Base-by-base conservation (phyloP, 148 eudicot genomes). In the Persicaria maculosa region DNA sequence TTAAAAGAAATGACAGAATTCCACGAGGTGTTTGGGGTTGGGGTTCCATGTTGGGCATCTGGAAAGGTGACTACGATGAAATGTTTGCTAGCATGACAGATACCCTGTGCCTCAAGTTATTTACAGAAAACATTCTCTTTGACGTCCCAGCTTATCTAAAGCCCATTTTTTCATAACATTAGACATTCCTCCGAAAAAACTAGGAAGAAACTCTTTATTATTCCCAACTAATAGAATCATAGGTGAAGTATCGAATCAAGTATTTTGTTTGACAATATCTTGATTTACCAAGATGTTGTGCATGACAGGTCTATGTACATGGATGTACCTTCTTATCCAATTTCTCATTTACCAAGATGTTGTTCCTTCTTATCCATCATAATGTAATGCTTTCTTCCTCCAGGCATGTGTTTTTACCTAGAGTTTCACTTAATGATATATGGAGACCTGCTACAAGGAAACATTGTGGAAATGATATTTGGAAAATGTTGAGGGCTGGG, bases 371-470 rank as follows among this genome's bases (percentile, higher is more conserved):
- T 19, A 52, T 20, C 31, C 62, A 57, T 22, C 8, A 0, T 57
- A 57, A 57, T 57, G 62, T 25, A 57, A 20, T 57, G 19, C 31
- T 19, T 65, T 80, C 53, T 68, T 68, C 78, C n/a, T 74, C 77
- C 88, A 94, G 98, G 86, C 97, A 93, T 55, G 88, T 84, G 65
- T 87, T 79, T 74, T 80, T 94, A 77, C 85, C 97, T 61, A 91
- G 97, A 84, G 85, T 91, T 76, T 82, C 98, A 76, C 91, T 94
- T 68, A 78, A 83, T 83, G 98, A 94, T 84, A 85, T 94, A 73
- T 94, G 97, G 97, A 84, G 85, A 81, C 97, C 98, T 80, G 98
- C 98, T 72, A 84, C 89, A 73, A 86, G 86, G 76, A 86, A 86
- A 80, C 72, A 62, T 58, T 90, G 95, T 75, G 89, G 83, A 71